Evolutionary conservation across 2,329 filamentous ascomycete species (phyloP), one percentile per base, ranked within the genome.

Genomic region (Penicillium verrucosum): DNA sequence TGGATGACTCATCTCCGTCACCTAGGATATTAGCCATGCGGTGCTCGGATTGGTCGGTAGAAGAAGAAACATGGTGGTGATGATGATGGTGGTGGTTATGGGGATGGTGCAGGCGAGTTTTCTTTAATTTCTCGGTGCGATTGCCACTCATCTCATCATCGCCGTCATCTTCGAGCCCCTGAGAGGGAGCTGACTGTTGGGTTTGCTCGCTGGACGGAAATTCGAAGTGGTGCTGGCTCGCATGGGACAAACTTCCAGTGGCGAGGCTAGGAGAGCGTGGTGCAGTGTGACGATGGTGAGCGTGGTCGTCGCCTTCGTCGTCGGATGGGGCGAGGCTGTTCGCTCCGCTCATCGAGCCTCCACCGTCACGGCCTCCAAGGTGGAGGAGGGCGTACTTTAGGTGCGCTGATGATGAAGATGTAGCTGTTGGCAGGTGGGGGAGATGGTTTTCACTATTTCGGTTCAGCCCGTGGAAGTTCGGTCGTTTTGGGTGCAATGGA

Each of bases 301-400:
- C 40, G 18, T 61, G 56, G 34, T 69, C 64, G 11, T 70, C 67
- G 23, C 61, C 63, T 51, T 75, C 72, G 41, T 72, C 68, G 51
- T 72, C 70, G 7, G 70, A 73, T 29, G 68, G 61, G 4, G 65
- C 69, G 38, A 70, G 69, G 56, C 75, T 78, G 51, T 75, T 75
- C 8, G 73, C 72, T 34, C 78, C 78, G 57, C 77, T 80, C 42
- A 72, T 64, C 10, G 77, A 78, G 23, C 78, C 77, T 29, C 77
- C 78, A 36, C 75, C 76, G 55, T 80, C 78, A 42, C 78, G 74
- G 48, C 77, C 78, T 29, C 69, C 70, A 4, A 75, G 66, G 54
- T 71, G 68, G 30, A 73, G 63, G 25, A 75, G 67, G 21, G 69
- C 70, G 23, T 73, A 62, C 40, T 67, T 72, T 2, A 64, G 46